A percentile compares a stretch with the other conserved stretches of the same genome.
Evolutionary conservation across 202 grass and related monocot species (phyloP).

Genomic region (Eragrostis tef): DNA sequence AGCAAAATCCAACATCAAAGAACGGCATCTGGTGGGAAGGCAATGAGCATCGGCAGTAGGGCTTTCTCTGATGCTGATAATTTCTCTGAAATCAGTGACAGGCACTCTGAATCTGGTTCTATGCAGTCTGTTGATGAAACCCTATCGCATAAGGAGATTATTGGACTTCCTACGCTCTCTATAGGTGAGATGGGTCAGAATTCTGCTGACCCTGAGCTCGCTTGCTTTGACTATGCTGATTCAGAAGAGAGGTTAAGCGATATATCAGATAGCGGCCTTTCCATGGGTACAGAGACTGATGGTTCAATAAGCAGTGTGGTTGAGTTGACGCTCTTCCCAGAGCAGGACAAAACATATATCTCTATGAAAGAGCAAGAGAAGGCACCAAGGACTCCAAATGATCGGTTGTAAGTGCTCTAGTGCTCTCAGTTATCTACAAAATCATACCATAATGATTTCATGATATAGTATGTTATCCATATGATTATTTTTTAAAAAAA

Average conservation of each 20-base stretch:
- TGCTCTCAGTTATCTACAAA: constrained; percentile 33
- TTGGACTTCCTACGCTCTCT: constrained; percentile 39
- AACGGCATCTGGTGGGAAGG: constrained; percentile 50
- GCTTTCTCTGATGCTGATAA: constrained; percentile 62
- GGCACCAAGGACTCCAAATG: constrained; percentile 45
- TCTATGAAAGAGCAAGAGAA: constrained; percentile 45
- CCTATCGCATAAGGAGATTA: constrained; percentile 44
- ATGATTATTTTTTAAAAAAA: constrained; percentile 11
- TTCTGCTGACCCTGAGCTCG: constrained; percentile 55
- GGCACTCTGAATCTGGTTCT: constrained; percentile 74
- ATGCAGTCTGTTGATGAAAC: constrained; percentile 63
- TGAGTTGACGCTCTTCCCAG: constrained; percentile 57
- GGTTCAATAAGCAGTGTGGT: constrained; percentile 61
- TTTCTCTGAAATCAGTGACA: constrained; percentile 70
- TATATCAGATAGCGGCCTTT: constrained; percentile 79
- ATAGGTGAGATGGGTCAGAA: constrained; percentile 27
- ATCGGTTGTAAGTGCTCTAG: constrained; percentile 70
- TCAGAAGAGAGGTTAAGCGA: constrained; percentile 82
- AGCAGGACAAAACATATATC: constrained; percentile 53
- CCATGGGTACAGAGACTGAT: constrained; percentile 82
- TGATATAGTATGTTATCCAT: constrained; percentile 9
- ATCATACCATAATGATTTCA: constrained; percentile 18
- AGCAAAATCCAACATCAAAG: constrained; percentile 50
- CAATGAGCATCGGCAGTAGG: constrained; percentile 48
- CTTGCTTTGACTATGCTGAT: constrained; percentile 57